Evolutionary conservation across 257 asterid genomes (phyloP).

Genomic region (Capsicum baccatum): DNA sequence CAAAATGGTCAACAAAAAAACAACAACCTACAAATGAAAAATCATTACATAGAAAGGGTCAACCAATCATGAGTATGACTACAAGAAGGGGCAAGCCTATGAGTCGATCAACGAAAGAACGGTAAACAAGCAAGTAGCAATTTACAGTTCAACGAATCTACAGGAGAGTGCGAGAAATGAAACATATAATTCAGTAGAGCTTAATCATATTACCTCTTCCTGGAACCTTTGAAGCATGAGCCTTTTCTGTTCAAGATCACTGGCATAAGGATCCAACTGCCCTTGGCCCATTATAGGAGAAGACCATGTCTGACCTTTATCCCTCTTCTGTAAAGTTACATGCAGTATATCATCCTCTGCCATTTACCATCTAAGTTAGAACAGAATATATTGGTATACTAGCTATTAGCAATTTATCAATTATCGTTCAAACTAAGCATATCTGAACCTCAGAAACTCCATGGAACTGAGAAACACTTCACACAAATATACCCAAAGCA

Average conservation of each 20-base stretch:
- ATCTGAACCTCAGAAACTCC: not conserved
- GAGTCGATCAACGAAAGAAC: not conserved
- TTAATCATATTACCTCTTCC: slow-evolving; percentile 71
- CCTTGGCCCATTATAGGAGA: slow-evolving; percentile 90
- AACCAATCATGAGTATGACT: slow-evolving; percentile 8
- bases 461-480: not conserved
- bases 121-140: not conserved
- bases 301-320: slow-evolving; percentile 92
- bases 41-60: not conserved
- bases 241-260: slow-evolving; percentile 91
- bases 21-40: not conserved
- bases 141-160: not conserved
- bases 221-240: slow-evolving; percentile 98
- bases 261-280: slow-evolving; percentile 79
- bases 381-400: not conserved
- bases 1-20: not conserved
- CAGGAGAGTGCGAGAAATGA: not conserved
- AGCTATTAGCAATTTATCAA: not conserved
- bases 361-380: slow-evolving; percentile 23
- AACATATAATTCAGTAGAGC: not conserved
- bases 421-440: not conserved
- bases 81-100: not conserved
- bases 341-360: slow-evolving; percentile 95
- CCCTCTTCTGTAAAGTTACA: slow-evolving; percentile 94
- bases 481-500: not conserved